Percentiles rank a stretch among this genome's conserved stretches.
Evolutionary conservation across 2,329 filamentous ascomycete species (phyloP).

Genomic region (Claviceps sp.): DNA sequence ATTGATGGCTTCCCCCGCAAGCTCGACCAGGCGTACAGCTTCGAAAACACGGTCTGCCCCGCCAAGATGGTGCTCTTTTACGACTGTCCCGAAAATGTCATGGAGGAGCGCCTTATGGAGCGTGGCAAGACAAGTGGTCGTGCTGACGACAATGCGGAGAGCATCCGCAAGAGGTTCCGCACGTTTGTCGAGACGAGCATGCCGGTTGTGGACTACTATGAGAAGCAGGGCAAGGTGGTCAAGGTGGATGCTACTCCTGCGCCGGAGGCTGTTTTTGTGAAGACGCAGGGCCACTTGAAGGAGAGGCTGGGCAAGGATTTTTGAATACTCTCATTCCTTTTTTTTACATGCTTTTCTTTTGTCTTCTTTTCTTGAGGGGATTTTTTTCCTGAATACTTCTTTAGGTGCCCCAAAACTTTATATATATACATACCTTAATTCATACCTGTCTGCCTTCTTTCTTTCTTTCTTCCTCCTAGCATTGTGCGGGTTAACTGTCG

Average conservation of each 20-base stretch:
- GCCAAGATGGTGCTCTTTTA: conserved; percentile 84
- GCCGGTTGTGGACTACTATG: conserved; percentile 85
- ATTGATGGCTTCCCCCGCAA: conserved; percentile 84
- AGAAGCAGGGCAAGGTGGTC: conserved; percentile 62
- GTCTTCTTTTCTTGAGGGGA: not conserved
- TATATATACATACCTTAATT: not conserved
- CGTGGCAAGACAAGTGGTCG: conserved; percentile 86
- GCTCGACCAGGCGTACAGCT: conserved; percentile 90
- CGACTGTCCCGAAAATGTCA: conserved; percentile 79
- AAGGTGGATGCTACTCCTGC: conserved; percentile 59
- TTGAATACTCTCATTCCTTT: conserved; percentile 6
- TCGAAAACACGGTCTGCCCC: conserved; percentile 78
- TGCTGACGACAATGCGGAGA: conserved; percentile 86
- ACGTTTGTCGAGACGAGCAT: conserved; percentile 93
- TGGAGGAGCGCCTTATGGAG: conserved; percentile 73
- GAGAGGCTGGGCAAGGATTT: conserved; percentile 31
- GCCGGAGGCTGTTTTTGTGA: conserved; percentile 48
- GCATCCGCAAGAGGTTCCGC: conserved; percentile 90
- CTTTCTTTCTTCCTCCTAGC: not conserved
- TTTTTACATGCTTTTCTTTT: not conserved
- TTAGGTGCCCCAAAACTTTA: not conserved
- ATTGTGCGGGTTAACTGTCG: too few relatives aligned
- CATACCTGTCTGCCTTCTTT: not conserved
- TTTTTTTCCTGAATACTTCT: not conserved
- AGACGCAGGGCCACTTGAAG: conserved; percentile 36